phyloP scores from a whole-genome alignment of 169 alveolate species.

The Blepharisma undulans region DNA sequence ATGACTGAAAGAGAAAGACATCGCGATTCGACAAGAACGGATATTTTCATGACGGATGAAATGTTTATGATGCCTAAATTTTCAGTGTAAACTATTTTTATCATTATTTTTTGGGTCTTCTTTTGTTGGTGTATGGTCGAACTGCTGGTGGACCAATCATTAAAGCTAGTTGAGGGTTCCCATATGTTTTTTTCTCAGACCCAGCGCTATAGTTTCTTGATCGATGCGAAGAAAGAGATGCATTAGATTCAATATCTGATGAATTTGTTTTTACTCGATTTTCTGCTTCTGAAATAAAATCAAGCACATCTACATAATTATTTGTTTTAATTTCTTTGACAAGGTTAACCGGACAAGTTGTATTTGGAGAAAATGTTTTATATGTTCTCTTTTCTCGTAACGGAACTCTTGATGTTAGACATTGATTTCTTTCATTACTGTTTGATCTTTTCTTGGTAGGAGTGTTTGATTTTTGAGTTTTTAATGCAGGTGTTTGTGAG shows the following conservation, averaged over 20 bases:
- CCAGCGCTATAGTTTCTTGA: background rate
- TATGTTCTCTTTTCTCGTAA: background rate
- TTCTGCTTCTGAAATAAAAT: background rate
- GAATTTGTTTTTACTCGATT: background rate
- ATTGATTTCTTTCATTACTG: background rate
- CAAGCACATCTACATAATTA: background rate
- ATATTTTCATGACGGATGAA: background rate
- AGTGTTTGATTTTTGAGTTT: background rate
- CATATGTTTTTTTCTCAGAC: background rate
- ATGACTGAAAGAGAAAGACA: background rate
- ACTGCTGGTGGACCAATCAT: conserved; percentile 48
- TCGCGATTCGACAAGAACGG: background rate
- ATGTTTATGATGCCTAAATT: background rate
- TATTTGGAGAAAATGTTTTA: background rate
- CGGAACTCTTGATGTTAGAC: background rate
- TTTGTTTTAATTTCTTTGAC: background rate
- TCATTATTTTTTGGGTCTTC: background rate
- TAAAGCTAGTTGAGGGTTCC: conserved; percentile 38
- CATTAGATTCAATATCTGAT: background rate
- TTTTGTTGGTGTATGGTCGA: background rate
- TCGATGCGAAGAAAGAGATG: background rate
- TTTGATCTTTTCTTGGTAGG: background rate
- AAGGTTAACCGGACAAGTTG: background rate
- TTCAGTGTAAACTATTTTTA: background rate
- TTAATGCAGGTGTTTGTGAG: background rate